These are phyloP conservation scores for Begonia fuchsioides DNA, from an alignment of 306 rosid species.

Conservation along the genomic window DNA sequence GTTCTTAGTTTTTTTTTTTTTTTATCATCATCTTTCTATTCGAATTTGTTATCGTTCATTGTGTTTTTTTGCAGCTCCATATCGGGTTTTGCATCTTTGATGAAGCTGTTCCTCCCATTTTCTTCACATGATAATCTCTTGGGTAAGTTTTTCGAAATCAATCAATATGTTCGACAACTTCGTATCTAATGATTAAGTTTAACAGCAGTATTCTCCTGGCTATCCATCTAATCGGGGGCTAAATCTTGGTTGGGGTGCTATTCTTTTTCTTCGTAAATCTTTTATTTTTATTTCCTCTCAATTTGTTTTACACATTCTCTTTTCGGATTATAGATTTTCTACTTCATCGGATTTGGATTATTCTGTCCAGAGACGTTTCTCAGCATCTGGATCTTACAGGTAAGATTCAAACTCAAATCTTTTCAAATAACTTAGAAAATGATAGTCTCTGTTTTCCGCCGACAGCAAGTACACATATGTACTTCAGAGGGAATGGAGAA, in stretches of 20 bases:
- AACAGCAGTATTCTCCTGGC: constrained; percentile 88
- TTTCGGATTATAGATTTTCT: constrained; percentile 43
- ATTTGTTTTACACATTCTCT: background rate
- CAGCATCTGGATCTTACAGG: constrained; percentile 97
- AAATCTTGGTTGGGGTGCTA: constrained; percentile 39
- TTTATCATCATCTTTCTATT: constrained; percentile 6
- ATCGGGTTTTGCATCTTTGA: constrained; percentile 68
- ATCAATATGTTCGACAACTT: constrained; percentile 4
- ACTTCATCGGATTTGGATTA: constrained; percentile 70
- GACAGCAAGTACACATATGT: constrained; percentile 90
- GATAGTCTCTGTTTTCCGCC: background rate
- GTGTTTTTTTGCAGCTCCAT: constrained; percentile 53
- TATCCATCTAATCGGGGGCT: constrained; percentile 30
- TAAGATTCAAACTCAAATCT: constrained; percentile 7
- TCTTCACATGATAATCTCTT: constrained; percentile 69
- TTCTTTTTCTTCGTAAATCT: background rate
- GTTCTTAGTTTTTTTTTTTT: too few species aligned
- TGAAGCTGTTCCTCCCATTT: constrained; percentile 75
- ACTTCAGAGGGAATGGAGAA: constrained; percentile 94
- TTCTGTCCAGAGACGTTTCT: constrained; percentile 58
- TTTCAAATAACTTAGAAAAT: background rate
- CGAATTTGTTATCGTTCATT: constrained; percentile 10
- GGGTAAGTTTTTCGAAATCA: constrained; percentile 35
- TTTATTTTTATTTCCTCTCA: background rate
- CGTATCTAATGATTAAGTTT: constrained; percentile 6